Conservation (phyloP, 768 basidiomycete species). For the Psilocybe cyanescens region DNA sequence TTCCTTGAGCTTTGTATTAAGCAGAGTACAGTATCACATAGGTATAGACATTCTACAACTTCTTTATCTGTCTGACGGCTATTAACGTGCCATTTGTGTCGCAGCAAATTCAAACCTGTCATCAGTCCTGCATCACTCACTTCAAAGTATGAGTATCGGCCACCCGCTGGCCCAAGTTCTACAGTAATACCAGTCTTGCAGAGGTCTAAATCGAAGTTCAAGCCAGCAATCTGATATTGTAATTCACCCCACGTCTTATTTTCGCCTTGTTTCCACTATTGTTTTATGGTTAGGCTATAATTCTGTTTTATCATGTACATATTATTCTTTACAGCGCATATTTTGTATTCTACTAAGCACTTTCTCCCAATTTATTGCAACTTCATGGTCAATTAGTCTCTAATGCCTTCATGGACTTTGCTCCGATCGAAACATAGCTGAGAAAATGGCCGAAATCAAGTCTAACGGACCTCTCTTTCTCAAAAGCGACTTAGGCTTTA, state of each 20-base stretch:
- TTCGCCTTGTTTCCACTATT: not conserved
- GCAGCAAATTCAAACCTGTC: not conserved
- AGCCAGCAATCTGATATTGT: constrained; percentile 22
- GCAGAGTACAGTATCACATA: constrained; percentile 21
- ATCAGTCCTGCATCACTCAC: constrained; percentile 27
- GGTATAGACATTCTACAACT: not conserved
- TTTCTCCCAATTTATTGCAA: not conserved
- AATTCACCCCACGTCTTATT: not conserved
- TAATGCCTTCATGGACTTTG: no score
- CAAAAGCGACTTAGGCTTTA: no score
- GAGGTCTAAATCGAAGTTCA: constrained; percentile 32
- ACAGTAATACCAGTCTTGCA: constrained; percentile 7
- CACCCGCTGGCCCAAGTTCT: constrained; percentile 15
- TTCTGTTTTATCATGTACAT: not conserved
- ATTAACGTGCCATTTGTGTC: no score
- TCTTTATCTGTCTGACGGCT: not conserved
- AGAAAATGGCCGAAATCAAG: no score
- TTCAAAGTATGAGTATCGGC: constrained; percentile 35
- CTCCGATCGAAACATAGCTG: no score
- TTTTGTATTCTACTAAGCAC: not conserved
- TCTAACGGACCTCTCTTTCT: no score
- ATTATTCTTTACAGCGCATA: not conserved
- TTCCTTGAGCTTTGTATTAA: constrained; percentile 43
- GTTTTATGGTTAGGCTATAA: no score
- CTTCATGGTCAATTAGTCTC: no score